A percentile compares a stretch with the other conserved stretches of the same genome.
phyloP scores from a whole-genome alignment of 306 rosid species.

The Acacia acuminata region DNA sequence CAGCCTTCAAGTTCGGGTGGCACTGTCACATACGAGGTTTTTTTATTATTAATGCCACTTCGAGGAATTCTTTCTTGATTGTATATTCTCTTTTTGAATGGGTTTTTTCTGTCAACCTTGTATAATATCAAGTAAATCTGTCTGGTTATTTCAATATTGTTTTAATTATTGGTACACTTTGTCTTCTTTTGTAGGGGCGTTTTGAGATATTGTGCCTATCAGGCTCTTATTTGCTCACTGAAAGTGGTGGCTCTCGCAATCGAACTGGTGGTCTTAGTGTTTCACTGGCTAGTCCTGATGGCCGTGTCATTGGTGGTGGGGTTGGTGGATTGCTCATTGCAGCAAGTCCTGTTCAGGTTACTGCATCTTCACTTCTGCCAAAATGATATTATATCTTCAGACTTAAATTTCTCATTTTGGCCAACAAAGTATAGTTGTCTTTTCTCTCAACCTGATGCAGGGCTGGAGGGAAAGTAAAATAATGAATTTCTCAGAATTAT shows the following conservation, averaged over 20 bases:
- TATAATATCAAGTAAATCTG: not conserved
- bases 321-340: conserved; percentile 89
- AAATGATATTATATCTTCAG: not conserved
- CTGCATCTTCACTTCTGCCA: conserved; percentile 10
- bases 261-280: conserved; percentile 78
- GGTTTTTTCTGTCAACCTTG: not conserved
- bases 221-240: conserved; percentile 77
- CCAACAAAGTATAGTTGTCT: not conserved
- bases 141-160: not conserved
- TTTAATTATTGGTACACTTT: conserved; percentile 26
- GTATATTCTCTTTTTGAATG: not conserved
- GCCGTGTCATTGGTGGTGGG: conserved; percentile 88
- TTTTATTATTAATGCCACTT: not conserved
- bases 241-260: conserved; percentile 57
- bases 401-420: not conserved
- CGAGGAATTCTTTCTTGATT: not conserved
- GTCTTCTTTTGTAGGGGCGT: conserved; percentile 65
- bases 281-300: conserved; percentile 92
- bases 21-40: conserved; percentile 90
- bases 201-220: conserved; percentile 88
- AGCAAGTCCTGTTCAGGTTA: conserved; percentile 90
- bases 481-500: not conserved
- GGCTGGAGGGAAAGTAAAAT: not conserved
- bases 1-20: conserved; percentile 94
- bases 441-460: not conserved